phyloP scores from a whole-genome alignment of 441 rosid genomes.

The Raphanus hybrid region DNA sequence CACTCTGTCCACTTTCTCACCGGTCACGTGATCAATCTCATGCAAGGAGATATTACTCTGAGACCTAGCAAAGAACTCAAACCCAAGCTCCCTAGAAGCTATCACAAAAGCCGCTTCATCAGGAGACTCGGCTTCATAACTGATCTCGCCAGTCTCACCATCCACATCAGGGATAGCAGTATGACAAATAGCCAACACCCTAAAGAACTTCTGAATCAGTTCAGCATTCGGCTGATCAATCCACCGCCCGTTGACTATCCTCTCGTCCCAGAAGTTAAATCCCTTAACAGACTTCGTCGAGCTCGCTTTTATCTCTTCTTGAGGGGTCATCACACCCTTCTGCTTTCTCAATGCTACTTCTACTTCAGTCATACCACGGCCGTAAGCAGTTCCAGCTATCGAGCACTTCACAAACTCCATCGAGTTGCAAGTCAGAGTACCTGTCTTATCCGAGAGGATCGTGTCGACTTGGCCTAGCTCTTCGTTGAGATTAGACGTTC shows the following conservation, averaged over 20 bases:
- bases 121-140: conserved; percentile 93
- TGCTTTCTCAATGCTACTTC: conserved; percentile 65
- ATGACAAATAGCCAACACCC: conserved; percentile 79
- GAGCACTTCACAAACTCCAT: conserved; percentile 97
- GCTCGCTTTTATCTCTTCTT: conserved; percentile 42
- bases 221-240: conserved; percentile 60
- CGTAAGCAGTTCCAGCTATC: conserved; percentile 77
- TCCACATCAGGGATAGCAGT: conserved; percentile 79
- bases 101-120: conserved; percentile 96
- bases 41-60: conserved; percentile 69
- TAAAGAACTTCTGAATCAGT: conserved; percentile 65
- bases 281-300: conserved; percentile 63
- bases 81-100: conserved; percentile 88
- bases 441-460: conserved; percentile 89
- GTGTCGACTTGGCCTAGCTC: conserved; percentile 93
- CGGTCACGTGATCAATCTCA: conserved; percentile 60
- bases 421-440: conserved; percentile 91
- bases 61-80: conserved; percentile 73
- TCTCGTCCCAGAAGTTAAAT: conserved; percentile 84
- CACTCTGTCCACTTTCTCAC: conserved; percentile 53
- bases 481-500: conserved; percentile 94
- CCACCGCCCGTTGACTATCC: conserved; percentile 78
- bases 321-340: conserved; percentile 33
- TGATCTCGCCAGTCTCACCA: conserved; percentile 53
- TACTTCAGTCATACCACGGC: conserved; percentile 82